These are phyloP conservation scores for Salix suchowensis DNA, from an alignment of 345 rosid genomes.

Conservation along the genomic window DNA sequence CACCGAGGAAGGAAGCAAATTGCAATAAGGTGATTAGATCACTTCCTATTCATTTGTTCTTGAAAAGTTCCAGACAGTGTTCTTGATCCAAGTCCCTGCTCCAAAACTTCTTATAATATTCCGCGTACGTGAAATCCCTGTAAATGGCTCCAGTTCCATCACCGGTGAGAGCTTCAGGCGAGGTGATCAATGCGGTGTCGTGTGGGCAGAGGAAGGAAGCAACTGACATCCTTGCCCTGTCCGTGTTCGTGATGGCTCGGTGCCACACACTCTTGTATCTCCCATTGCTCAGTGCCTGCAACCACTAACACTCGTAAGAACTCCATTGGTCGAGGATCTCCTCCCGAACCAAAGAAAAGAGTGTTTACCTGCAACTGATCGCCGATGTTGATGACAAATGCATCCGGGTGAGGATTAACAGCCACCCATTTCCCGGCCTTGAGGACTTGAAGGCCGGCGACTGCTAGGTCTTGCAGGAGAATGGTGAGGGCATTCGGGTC, in stretches of 20 bases:
- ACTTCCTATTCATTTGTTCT: constrained; percentile 16
- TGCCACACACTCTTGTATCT: constrained; percentile 89
- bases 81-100: constrained; percentile 80
- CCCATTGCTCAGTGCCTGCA: constrained; percentile 81
- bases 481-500: constrained; percentile 90
- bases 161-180: constrained; percentile 43
- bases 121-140: constrained; percentile 72
- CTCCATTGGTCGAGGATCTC: not conserved
- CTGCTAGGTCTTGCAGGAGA: constrained; percentile 72
- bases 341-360: not conserved
- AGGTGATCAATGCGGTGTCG: constrained; percentile 58
- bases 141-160: constrained; percentile 48
- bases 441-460: constrained; percentile 78
- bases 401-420: constrained; percentile 65
- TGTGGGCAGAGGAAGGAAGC: constrained; percentile 76
- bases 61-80: constrained; percentile 78
- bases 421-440: constrained; percentile 75
- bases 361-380: constrained; percentile 73
- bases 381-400: constrained; percentile 83
- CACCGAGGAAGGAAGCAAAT: not conserved
- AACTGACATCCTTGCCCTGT: constrained; percentile 58
- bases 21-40: not conserved
- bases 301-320: not conserved
- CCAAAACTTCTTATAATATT: constrained; percentile 84
- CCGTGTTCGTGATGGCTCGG: constrained; percentile 61